Evolutionary conservation across 2,329 filamentous ascomycete genomes (phyloP), one percentile per base, ranked within the genome.

Genomic region (Alternaria sp.): DNA sequence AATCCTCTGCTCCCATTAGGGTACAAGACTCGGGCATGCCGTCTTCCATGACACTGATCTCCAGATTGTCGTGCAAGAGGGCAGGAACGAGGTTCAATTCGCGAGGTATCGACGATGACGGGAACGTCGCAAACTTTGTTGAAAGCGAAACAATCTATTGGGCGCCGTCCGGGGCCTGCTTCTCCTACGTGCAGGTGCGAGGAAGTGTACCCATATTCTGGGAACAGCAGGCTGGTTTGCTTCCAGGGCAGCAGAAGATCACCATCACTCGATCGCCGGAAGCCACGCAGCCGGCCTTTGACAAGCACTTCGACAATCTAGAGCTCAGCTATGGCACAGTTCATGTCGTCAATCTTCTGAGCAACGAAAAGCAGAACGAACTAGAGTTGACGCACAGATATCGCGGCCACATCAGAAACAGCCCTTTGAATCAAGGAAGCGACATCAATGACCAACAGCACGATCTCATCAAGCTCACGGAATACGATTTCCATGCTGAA

Each of bases 71-170:
- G 2, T 98, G 94, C 74, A 87, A 89, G 69, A 88, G 94, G 80
- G 95, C 95, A 18, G 95, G 95, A 22, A 99, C 95, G 16, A 87
- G 95, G 41, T 99, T 98, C 84, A 98, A 98, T 78, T 91, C 94
- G n/a, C 87, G 95, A 68, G 95, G 95, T 40, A 97, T 99, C 66
- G 95, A 99, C 74, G 95, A 99, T 76, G 93, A 98, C 74, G 95
- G 95, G 14, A 93, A 98, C 71, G 95, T 98, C 28, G 94, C 95
- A 62, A 99, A 99, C 78, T 99, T 97, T 79, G 95, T 98, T n/a
- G 95, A 99, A 79, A 95, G 93, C 0, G 95, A 99, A 80, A 97
- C 93, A 0, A 89, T 94, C 41, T 94, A 96, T 74, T 97, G 92
- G 90, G 90, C 90, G 69, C 91, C 92, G 1, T 87, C 88, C 1